Conservation (phyloP, 148 eudicot species). For the Diospyros kaki region DNA sequence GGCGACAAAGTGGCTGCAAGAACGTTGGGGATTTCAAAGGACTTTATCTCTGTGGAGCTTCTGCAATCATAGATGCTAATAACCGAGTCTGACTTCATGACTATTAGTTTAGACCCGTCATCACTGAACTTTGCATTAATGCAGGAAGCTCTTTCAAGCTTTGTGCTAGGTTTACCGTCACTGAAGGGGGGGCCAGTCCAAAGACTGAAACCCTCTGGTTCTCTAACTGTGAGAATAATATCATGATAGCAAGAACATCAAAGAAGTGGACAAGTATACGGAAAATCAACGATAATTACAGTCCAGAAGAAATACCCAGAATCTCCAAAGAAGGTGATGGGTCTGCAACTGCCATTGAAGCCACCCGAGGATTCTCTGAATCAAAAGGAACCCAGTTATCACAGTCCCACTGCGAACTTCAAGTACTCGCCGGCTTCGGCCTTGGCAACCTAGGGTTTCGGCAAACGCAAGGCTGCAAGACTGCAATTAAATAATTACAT, state of each 20-base stretch:
- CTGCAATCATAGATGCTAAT: conserved; percentile 63
- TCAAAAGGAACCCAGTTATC: not conserved
- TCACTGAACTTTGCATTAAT: conserved; percentile 67
- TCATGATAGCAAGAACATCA: conserved; percentile 14
- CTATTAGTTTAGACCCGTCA: conserved; percentile 80
- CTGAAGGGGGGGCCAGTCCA: conserved; percentile 84
- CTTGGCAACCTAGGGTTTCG: not conserved
- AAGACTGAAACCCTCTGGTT: conserved; percentile 59
- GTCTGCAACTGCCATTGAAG: conserved; percentile 42
- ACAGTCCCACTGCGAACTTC: not conserved
- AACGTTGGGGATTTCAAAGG: conserved; percentile 54
- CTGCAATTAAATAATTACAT: no score
- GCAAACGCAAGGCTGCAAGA: not conserved
- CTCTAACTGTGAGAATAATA: conserved; percentile 45
- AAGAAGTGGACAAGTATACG: not conserved
- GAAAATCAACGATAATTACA: not conserved
- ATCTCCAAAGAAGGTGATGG: conserved; percentile 54
- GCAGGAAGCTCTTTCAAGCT: conserved; percentile 61
- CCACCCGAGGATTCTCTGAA: not conserved
- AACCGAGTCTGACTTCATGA: conserved; percentile 48
- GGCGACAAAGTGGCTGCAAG: conserved; percentile 71
- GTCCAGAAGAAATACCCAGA: conserved; percentile 28
- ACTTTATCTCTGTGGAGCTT: conserved; percentile 52
- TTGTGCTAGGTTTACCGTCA: conserved; percentile 57
- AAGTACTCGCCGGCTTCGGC: not conserved